Evolutionary conservation across 2,329 filamentous ascomycete genomes (phyloP), one percentile per base, ranked within the genome.

Genomic region (Emergomyces orientalis): DNA sequence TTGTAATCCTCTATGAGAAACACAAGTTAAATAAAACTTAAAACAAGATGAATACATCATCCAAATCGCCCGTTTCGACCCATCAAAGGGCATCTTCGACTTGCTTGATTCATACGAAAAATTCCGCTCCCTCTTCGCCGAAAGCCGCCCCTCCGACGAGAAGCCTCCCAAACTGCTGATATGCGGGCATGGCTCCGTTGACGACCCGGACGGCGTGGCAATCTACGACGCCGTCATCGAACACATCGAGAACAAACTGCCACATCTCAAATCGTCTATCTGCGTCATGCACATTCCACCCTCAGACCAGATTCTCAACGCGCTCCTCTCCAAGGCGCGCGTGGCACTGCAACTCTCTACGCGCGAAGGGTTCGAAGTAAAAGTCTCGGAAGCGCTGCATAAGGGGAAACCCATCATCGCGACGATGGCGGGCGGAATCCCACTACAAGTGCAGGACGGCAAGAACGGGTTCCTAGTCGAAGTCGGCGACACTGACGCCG

Each of bases 311-410:
- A 80, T 91, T 25, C 84, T 94, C 69, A 92, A 94, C 73, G 84
- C 86, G 0, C 78, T 94, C 51, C 82, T 94, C 65, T 85, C 86
- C 45, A 87, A 88, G 59, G 86, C 88, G 0, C 84, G 87, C 63
- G 84, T 91, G 8, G 87, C 87, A 0, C 81, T 94, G 8, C 90
- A 94, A 74, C 84, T 94, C 6, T 92, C 88, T 2, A 91, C 87
- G 0, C 84, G 88, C 43, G 90, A 94, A 72, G 89, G 90, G 0
- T 94, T 94, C 69, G 90, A 94, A 74, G 87, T 94, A 69, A 94
- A 94, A 75, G 89, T 94, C 5, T 91, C 88, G 0, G 90, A 94
- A 75, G 89, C 88, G 0, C 80, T 93, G 27, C 89, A 92, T 71
- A 90, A 91, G 54, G 89, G 89, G 17, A 84, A 88, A 2, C 90